These are phyloP conservation scores for sweet orange (Citrus sinensis) DNA, from an alignment of 345 rosid genomes.

Conservation along the genomic window DVS_A1.0 CM039168.1:322001-322500, in stretches of 20 bases:
- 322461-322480: not conserved
- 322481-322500: no score
- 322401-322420: not conserved
- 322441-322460: not conserved
- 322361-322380: not conserved
- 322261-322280: slow-evolving; percentile 11
- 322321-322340: not conserved
- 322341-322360: not conserved
- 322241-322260: not conserved
- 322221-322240: not conserved
- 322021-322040: not conserved
- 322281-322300: not conserved
- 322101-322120: no score
- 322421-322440: not conserved
- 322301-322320: not conserved
- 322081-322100: not conserved
- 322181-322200: not conserved
- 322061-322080: not conserved
- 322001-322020: not conserved
- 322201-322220: not conserved
- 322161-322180: not conserved
- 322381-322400: not conserved
- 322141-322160: not conserved
- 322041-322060: not conserved
- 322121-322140: no score